Evolutionary conservation across 2,329 filamentous ascomycete genomes (phyloP).

Genomic region (Stromatinia cepivora): DNA sequence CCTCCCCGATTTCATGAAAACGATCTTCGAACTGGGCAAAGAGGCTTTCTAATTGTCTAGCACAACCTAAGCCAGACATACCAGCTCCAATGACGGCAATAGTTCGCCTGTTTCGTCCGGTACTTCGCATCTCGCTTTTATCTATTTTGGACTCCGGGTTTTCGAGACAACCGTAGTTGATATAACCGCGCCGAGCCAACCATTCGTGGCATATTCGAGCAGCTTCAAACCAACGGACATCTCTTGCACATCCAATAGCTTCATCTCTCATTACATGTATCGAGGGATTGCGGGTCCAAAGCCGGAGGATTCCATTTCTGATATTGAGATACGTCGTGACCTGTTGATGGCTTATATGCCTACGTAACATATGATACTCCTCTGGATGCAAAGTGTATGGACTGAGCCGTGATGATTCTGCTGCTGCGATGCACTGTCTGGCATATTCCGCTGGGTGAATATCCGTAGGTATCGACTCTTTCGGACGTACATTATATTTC

Average conservation of each 20-base stretch:
- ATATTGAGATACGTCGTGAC: constrained; percentile 97
- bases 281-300: constrained; percentile 87
- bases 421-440: constrained; percentile 86
- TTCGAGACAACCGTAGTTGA: constrained; percentile 92
- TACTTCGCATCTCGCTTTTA: constrained; percentile 41
- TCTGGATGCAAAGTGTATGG: constrained; percentile 84
- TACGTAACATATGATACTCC: constrained; percentile 77
- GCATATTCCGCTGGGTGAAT: constrained; percentile 77
- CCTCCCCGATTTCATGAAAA: constrained; percentile 64
- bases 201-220: constrained; percentile 90
- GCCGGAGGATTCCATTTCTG: constrained; percentile 84
- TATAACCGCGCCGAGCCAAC: constrained; percentile 87
- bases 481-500: constrained; percentile 65
- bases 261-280: constrained; percentile 79
- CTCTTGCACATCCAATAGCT: constrained; percentile 86
- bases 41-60: constrained; percentile 84
- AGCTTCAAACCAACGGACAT: constrained; percentile 83
- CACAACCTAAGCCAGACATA: constrained; percentile 90
- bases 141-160: constrained; percentile 48
- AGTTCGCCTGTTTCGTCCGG: constrained; percentile 61
- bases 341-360: constrained; percentile 82
- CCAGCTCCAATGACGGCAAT: constrained; percentile 89
- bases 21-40: constrained; percentile 75
- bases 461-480: constrained; percentile 78
- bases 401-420: constrained; percentile 84